phyloP scores from a whole-genome alignment of 352 stramenopile genomes.

The Pythium brachiatum region DNA sequence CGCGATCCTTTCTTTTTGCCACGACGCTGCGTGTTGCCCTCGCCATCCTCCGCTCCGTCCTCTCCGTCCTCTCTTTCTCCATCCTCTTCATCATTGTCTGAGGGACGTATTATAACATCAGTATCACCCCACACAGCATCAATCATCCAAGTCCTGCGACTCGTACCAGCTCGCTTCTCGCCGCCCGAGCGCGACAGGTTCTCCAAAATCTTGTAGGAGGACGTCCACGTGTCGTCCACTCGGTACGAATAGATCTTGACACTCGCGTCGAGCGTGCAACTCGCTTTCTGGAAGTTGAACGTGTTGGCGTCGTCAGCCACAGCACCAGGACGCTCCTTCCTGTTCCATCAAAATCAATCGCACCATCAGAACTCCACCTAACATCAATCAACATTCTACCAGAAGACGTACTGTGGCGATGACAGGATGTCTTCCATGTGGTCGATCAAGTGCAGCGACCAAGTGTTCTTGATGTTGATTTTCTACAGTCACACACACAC shows the following conservation, averaged over 20 bases:
- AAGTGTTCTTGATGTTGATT: slow-evolving; percentile 98
- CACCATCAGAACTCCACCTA: neutral
- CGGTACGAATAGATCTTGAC: slow-evolving; percentile 99
- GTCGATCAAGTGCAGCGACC: slow-evolving; percentile 96
- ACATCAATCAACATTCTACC: neutral
- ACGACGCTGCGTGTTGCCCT: slow-evolving; percentile 18
- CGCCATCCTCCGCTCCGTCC: slow-evolving; percentile 27
- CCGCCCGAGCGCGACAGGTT: slow-evolving; percentile 91
- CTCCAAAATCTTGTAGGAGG: slow-evolving; percentile 97
- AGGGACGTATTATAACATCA: neutral
- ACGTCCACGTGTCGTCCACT: slow-evolving; percentile 97
- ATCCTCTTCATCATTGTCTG: slow-evolving; percentile 16
- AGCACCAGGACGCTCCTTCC: slow-evolving; percentile 23
- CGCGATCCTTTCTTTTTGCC: slow-evolving; percentile 29
- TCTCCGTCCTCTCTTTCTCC: slow-evolving; percentile 26
- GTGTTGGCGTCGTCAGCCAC: slow-evolving; percentile 52
- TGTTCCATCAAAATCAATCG: neutral
- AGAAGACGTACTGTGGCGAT: slow-evolving; percentile 44
- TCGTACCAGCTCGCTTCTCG: slow-evolving; percentile 41
- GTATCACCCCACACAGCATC: neutral
- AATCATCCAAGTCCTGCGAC: neutral
- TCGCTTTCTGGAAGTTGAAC: slow-evolving; percentile 98
- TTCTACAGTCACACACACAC: slow-evolving; percentile 67
- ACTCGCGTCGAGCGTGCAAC: slow-evolving; percentile 96
- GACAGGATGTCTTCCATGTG: slow-evolving; percentile 95